Base-by-base conservation (phyloP, 2,329 filamentous ascomycete genomes). In the Calcarisporium arbuscula region DNA sequence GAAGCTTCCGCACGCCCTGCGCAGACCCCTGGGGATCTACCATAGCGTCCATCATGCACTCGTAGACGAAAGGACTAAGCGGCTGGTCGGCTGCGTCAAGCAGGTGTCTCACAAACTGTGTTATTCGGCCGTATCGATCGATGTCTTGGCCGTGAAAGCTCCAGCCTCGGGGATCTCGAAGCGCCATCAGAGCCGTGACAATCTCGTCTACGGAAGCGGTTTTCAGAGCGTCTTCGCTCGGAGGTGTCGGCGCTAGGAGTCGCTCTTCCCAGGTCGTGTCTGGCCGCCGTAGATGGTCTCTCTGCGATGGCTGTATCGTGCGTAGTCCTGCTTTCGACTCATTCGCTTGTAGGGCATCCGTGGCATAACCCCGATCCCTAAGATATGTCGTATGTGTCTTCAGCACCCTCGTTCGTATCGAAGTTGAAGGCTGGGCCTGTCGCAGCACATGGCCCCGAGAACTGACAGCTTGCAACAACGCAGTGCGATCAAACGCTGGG, bases 41-140 rank as follows among this genome's bases (percentile, higher is more conserved):
- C 59, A 94, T 88, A 30, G 80, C 77, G 39, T 80, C 68, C 47
- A 94, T 79, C 33, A 94, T 61, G 11, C 81, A 78, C 47, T 85
- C 79, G 57, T 92, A 95, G 32, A 87, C 61, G 34, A 71, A 62
- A 4, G 67, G 49, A 46, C 73, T 76, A 4, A 77, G 75, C 32
- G 57, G 52, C 48, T 80, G 71, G 2, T 62, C 55, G 12, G 77
- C 66, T n/a, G 67, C 60, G 27, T 57, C 58, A 10, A 88, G 56
- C 19, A 89, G 61, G 39, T 77, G 70, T 30, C 71, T 66, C 11
- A 82, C 72, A 7, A 82, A 45, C 23, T 47, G 47, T 4, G 57
- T 34, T 11, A 61, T 56, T n/a, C 54, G 51, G 22, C 33, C 36
- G 41, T 54, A 48, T 11, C 47, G 45, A 26, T 54, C 43, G 7